phyloP scores from a whole-genome alignment of 345 rosid genomes.

The Lepidium sativum region DNA sequence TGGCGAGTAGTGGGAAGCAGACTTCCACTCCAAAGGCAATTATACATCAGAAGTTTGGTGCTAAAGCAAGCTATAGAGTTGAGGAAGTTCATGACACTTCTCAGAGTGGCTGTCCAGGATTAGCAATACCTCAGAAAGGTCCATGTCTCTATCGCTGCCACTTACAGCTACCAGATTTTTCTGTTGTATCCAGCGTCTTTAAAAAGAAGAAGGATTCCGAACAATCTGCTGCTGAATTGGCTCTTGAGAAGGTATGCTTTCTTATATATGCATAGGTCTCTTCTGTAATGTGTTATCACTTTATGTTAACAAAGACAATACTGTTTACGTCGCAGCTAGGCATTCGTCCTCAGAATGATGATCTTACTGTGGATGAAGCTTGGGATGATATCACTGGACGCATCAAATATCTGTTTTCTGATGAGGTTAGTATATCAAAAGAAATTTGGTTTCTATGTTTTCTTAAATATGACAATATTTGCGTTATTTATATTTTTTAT shows the following conservation, averaged over 20 bases:
- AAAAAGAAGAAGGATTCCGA: slow-evolving; percentile 89
- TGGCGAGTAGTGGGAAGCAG: slow-evolving; percentile 32
- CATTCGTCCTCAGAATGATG: slow-evolving; percentile 33
- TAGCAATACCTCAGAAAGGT: slow-evolving; percentile 66
- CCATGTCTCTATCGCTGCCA: slow-evolving; percentile 68
- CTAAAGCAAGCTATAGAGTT: slow-evolving; percentile 45
- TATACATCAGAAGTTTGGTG: slow-evolving; percentile 64
- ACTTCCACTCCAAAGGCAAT: slow-evolving; percentile 67
- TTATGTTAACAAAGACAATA: background rate
- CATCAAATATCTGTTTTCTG: slow-evolving; percentile 46
- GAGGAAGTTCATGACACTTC: slow-evolving; percentile 64
- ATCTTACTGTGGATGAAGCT: slow-evolving; percentile 51
- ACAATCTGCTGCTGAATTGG: slow-evolving; percentile 87
- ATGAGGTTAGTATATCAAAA: slow-evolving; percentile 51
- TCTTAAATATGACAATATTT: background rate
- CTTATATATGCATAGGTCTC: background rate
- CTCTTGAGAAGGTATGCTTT: slow-evolving; percentile 53
- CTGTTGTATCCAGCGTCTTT: slow-evolving; percentile 48
- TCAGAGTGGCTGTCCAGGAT: slow-evolving; percentile 75
- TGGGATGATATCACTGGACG: slow-evolving; percentile 49
- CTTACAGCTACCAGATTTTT: slow-evolving; percentile 70
- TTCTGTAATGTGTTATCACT: background rate
- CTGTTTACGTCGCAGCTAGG: slow-evolving; percentile 56
- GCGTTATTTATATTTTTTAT: background rate
- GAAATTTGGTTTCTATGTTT: background rate